Evolutionary conservation across 2,329 filamentous ascomycete genomes (phyloP).

Genomic region (Lachnellula occidentalis): DNA sequence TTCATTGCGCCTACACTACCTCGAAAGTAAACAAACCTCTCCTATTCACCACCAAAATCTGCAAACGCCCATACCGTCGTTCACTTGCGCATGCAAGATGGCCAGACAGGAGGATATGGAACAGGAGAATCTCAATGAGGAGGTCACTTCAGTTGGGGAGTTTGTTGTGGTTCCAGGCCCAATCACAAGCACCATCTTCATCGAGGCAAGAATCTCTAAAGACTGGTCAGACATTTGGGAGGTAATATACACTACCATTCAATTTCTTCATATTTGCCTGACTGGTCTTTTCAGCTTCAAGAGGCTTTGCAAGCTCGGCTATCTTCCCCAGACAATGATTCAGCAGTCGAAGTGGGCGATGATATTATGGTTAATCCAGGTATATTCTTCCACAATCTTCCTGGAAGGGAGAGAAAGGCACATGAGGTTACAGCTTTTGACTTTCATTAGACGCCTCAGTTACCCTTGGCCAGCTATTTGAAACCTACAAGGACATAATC

Average conservation of each 20-base stretch:
- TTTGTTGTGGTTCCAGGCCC: neutral
- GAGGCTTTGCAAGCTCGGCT: slow-evolving; percentile 11
- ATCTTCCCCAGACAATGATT: neutral
- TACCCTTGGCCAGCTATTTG: slow-evolving; percentile 8
- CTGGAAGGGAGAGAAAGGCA: neutral
- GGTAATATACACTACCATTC: neutral
- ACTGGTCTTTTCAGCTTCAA: neutral
- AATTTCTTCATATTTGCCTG: neutral
- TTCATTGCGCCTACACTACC: neutral
- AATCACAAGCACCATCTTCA: neutral
- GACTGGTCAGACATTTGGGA: neutral
- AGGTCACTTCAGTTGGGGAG: neutral
- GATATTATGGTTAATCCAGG: slow-evolving; percentile 14
- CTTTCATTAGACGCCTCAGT: neutral
- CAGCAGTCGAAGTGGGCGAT: slow-evolving; percentile 14
- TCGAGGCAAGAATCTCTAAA: neutral
- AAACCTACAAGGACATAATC: slow-evolving; percentile 6
- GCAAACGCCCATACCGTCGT: neutral
- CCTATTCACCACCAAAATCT: neutral
- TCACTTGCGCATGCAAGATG: neutral
- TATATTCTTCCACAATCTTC: neutral
- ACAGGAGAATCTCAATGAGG: neutral
- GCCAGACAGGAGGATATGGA: neutral
- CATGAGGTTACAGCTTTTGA: neutral
- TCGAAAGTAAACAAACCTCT: too few relatives aligned